These are phyloP conservation scores for Backusella westeae DNA, from an alignment of 192 early-diverging fungal genomes.

Conservation along the genomic window DNA sequence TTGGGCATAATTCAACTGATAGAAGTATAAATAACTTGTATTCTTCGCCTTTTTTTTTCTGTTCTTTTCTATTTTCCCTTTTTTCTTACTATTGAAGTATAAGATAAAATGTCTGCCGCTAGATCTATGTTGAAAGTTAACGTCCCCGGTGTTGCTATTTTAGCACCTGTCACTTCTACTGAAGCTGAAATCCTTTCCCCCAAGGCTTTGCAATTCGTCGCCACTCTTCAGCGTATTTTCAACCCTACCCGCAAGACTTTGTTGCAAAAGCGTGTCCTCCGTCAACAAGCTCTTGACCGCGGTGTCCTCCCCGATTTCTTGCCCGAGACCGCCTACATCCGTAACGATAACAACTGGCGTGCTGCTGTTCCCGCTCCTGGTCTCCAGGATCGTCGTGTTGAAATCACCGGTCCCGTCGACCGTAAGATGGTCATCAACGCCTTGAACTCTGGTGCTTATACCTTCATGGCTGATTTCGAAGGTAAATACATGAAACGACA, in stretches of 20 bases:
- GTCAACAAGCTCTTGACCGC: slow-evolving; percentile 78
- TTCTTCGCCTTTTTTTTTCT: not conserved
- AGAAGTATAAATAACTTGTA: slow-evolving; percentile 7
- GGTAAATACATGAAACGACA: slow-evolving; percentile 29
- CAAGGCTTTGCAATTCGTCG: slow-evolving; percentile 82
- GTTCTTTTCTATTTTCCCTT: not conserved
- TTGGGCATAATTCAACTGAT: slow-evolving; percentile 1
- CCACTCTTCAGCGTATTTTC: slow-evolving; percentile 88
- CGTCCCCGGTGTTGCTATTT: slow-evolving; percentile 71
- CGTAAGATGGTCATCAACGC: slow-evolving; percentile 99
- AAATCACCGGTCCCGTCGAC: slow-evolving; percentile 97
- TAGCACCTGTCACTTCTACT: slow-evolving; percentile 61
- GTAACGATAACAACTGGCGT: slow-evolving; percentile 87
- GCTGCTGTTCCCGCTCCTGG: slow-evolving; percentile 89
- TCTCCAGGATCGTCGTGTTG: slow-evolving; percentile 87
- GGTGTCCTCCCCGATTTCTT: slow-evolving; percentile 87
- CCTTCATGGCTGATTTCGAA: slow-evolving; percentile 99
- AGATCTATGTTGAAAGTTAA: slow-evolving; percentile 14
- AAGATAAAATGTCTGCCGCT: slow-evolving; percentile 14
- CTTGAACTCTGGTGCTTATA: slow-evolving; percentile 89
- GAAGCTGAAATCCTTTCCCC: slow-evolving; percentile 77
- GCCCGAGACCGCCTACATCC: slow-evolving; percentile 88
- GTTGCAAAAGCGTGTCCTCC: slow-evolving; percentile 73
- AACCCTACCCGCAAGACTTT: slow-evolving; percentile 87
- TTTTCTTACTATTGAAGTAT: slow-evolving; percentile 1